Evolutionary conservation across 805 yeast genomes (phyloP), one percentile per base, ranked within the genome.

Genomic region (Candida takata): DNA sequence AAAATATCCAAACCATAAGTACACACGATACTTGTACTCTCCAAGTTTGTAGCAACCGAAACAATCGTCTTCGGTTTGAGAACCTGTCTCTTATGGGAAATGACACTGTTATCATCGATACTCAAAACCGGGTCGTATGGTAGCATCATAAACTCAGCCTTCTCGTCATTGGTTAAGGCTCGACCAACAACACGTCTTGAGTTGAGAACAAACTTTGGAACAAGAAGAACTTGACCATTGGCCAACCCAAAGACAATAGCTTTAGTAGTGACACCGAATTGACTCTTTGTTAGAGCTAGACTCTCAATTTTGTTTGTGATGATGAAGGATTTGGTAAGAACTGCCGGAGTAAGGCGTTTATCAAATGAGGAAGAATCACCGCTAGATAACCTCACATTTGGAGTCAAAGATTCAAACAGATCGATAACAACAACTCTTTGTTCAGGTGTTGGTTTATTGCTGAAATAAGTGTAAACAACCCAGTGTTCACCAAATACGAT

Each of bases 401-500:
- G 74, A 4, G 51, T 56, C 11, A 64, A 51, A 2, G 86, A 77
- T 49, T 85, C 94, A 57, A 76, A 92, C 27, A 92, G 57, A 54
- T 92, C 97, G 48, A 85, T 63, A 4, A 83, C 86, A 12, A 70
- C 75, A 11, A 92, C 51, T 47, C 79, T 72, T 33, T 73, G 70
- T 23, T 72, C 72, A 4, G 74, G 68, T 15, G 65, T 54, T 9
- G 79, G 79, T 3, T 54, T 54, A 1, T 52, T 50, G 37, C 78
- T 69, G 51, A 69, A 73, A 48, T 75, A 79, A 0, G 88, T 64
- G 51, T 83, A 80, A 9, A 84, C 67, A 13, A 86, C 63, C 84
- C 92, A 90, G 58, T 88, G 77, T 53, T 90, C 97, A 33, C 86
- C 92, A 56, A 77, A 71, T 1, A 77, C 65, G 19, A 85, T 48